Base-by-base conservation (phyloP, 2,329 filamentous ascomycete species). In the Xylaria sp. region DNA sequence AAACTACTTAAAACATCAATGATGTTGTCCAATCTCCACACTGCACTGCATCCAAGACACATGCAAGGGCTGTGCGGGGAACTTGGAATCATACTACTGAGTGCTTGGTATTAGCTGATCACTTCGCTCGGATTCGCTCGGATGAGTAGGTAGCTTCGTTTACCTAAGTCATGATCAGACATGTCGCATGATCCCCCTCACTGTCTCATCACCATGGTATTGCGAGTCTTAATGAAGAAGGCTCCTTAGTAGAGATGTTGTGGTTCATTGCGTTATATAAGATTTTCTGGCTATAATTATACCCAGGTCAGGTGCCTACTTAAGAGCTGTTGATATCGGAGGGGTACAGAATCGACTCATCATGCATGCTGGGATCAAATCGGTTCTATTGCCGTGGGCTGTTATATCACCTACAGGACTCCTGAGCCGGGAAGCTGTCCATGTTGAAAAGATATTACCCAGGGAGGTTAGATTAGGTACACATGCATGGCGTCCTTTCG, bases 311-410 rank as follows among this genome's bases (percentile, higher is more conserved):
- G 15, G 18, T 46, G 41, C 41, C 15, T 46, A 44, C 18, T 18
- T 44, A 18, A 37, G 34, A 37, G 51, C 18, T 20, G 1, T 28
- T 23, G 25, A 46, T 57, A 64, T 57, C 20, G 25, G 37, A 52
- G 23, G 34, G 12, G 39, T 51, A 20, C 3, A 37, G 18, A 23
- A 50, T 20, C 10, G 8, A 41, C 32, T 20, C 20, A 34, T 55
- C 13, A 61, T 48, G 50, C 58, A 25, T 50, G 15, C 63, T 34
- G 28, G 37, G 20, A 54, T 54, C 10, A 58, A 28, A 46, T 59
- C 34, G 32, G 44, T 39, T 44, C 44, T 13, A 44, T 25, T 44
- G 39, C 44, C n/a, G 25, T 28, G n/a, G 44, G 48, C 28, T 28
- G n/a, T 20, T 28, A 20, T 51, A 32, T 34, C 2, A 28, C 52